Evolutionary conservation across 345 rosid species (phyloP).

Genomic region (Aegle marmelos): DNA sequence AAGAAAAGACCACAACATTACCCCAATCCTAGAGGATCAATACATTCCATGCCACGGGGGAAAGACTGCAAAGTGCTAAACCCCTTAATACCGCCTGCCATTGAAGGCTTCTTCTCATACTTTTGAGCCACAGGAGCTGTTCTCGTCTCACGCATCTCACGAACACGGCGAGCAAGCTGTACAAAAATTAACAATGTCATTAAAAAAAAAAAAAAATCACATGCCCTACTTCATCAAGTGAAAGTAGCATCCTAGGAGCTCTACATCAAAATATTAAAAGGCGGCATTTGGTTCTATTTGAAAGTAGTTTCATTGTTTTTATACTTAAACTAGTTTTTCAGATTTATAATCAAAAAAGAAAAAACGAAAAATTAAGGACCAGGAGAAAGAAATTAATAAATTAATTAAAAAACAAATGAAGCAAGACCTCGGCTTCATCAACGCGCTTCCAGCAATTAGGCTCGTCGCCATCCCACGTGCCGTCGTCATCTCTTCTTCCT

Average conservation of each 20-base stretch:
- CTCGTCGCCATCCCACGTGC: slow-evolving; percentile 83
- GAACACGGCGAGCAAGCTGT: slow-evolving; percentile 92
- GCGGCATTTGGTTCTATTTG: neutral
- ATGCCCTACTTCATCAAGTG: neutral
- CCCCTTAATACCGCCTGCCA: slow-evolving; percentile 37
- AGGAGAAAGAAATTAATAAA: neutral
- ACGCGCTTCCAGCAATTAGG: slow-evolving; percentile 96
- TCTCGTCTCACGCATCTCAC: slow-evolving; percentile 92
- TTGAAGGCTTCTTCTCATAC: slow-evolving; percentile 57
- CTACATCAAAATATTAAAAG: neutral
- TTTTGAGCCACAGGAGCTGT: slow-evolving; percentile 77
- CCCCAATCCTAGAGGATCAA: slow-evolving; percentile 97
- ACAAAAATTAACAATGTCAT: slow-evolving; percentile 21
- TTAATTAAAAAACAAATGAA: neutral
- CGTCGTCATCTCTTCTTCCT: slow-evolving; percentile 56
- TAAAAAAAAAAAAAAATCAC: neutral
- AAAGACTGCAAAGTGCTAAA: slow-evolving; percentile 70
- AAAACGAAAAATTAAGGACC: neutral
- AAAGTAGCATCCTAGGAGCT: neutral
- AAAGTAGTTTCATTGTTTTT: neutral
- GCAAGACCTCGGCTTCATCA: slow-evolving; percentile 74
- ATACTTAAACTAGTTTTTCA: neutral
- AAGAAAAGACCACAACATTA: slow-evolving; percentile 23
- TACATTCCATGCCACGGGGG: slow-evolving; percentile 95
- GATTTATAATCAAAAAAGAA: neutral